Conservation (phyloP, 75 land plant species). For the Pinus albicaulis region DNA sequence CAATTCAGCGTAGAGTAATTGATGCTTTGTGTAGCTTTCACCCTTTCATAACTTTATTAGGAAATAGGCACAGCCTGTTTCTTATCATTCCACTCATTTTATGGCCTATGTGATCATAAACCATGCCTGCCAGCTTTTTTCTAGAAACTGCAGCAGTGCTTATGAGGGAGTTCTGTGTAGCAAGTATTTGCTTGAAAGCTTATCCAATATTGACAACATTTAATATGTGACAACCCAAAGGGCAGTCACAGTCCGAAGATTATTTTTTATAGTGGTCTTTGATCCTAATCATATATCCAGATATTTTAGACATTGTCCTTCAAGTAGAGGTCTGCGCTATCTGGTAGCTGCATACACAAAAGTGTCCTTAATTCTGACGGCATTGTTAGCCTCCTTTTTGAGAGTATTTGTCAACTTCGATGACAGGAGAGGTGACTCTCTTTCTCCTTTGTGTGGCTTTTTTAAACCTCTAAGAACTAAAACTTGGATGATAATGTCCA, state of each 20-base stretch:
- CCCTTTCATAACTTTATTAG: background rate
- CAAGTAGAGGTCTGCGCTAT: background rate
- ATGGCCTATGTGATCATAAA: background rate
- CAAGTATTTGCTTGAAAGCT: background rate
- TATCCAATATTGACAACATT: background rate
- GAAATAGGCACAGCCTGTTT: background rate
- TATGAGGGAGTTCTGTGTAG: background rate
- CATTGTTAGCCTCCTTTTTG: too few species aligned
- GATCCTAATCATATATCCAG: background rate
- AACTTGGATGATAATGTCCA: too few species aligned
- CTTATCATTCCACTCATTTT: background rate
- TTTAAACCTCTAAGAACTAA: too few species aligned
- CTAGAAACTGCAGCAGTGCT: conserved; percentile 1
- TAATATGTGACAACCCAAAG: background rate
- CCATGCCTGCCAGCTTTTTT: background rate
- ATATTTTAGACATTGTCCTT: background rate
- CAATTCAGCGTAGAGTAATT: background rate
- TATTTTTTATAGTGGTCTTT: background rate
- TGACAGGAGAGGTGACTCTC: too few species aligned
- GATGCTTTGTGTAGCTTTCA: background rate
- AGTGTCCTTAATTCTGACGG: too few species aligned
- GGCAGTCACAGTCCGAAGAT: background rate
- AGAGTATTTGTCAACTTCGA: too few species aligned
- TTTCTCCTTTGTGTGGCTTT: too few species aligned
- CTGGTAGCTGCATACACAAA: too few species aligned